Evolutionary conservation across 306 rosid species (phyloP).

Genomic region (Luffa aegyptiaca): DNA sequence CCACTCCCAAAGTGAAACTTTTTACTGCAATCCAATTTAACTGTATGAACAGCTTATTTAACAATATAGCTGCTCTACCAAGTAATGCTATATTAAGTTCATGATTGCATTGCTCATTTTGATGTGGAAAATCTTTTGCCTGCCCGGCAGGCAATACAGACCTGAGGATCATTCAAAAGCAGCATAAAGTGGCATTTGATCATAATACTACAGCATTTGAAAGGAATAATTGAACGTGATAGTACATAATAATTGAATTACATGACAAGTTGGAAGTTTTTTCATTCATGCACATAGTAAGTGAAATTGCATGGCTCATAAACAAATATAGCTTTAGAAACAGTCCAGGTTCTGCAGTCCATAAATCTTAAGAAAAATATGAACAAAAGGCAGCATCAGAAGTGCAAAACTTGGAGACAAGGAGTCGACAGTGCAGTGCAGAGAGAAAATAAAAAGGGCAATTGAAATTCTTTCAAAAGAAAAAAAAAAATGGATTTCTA

Average conservation of each 20-base stretch:
- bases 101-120: neutral
- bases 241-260: neutral
- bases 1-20: neutral
- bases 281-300: neutral
- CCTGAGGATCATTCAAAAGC: neutral
- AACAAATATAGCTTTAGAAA: neutral
- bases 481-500: neutral
- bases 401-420: no score
- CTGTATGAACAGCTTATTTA: neutral
- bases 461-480: no score
- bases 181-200: neutral
- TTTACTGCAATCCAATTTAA: neutral
- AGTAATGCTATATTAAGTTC: neutral
- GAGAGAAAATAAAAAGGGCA: no score
- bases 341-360: neutral
- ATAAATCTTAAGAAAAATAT: neutral
- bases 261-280: neutral
- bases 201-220: neutral
- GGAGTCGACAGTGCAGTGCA: no score
- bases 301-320: neutral
- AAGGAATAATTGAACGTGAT: neutral
- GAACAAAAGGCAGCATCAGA: neutral
- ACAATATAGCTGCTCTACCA: neutral
- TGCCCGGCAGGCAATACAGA: neutral
- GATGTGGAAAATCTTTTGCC: neutral